Evolutionary conservation across 352 stramenopile genomes (phyloP), one percentile per base, ranked within the genome.

Genomic region (Pythium aphanidermatum): DNA sequence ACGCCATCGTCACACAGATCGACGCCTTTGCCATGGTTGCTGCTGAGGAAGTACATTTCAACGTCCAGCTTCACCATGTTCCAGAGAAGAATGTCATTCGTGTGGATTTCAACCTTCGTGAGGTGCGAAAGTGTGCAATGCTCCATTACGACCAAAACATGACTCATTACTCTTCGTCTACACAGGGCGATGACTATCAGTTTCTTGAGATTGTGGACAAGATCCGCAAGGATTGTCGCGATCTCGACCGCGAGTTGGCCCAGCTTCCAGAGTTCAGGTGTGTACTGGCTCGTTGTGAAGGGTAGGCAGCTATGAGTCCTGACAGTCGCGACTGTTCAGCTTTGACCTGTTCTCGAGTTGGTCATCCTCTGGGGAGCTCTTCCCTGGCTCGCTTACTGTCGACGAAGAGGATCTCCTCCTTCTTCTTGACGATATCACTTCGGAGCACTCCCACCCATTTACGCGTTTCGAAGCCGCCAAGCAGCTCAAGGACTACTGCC

Each of bases 401-500:
- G 58, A 87, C 40, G 64, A 42, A 9, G 60, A 75, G 37, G 70
- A 83, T 39, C 51, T 90, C 24, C 45, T 73, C 42, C 60, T 75
- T 46, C 50, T 86, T 9, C 56, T 90, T 27, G 52, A 79, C 8
- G 77, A 86, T 26, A 72, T 87, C 36, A 80, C 51, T 5, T 63
- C 68, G 34, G 64, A 46, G 24, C 59, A 79, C 31, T 63, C 46
- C 12, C 66, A 68, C 33, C 52, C 69, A 5, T 70, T 71, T 19
- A 82, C 67, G 33, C 74, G 77, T 13, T 87, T 83, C 31, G 72
- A 90, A 49, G 59, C 73, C 14, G 72, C 70, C 5, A 86, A 86
- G 51, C 74, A 65, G 31, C 47, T 90, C n/a, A 90, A 90, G 58
- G 73, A 90, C 35, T 61, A 82, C 12, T 87, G 77, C 31, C 65